These are phyloP conservation scores for Zizania latifolia DNA, from an alignment of 176 grass and related monocot genomes.

Conservation along the genomic window DNA sequence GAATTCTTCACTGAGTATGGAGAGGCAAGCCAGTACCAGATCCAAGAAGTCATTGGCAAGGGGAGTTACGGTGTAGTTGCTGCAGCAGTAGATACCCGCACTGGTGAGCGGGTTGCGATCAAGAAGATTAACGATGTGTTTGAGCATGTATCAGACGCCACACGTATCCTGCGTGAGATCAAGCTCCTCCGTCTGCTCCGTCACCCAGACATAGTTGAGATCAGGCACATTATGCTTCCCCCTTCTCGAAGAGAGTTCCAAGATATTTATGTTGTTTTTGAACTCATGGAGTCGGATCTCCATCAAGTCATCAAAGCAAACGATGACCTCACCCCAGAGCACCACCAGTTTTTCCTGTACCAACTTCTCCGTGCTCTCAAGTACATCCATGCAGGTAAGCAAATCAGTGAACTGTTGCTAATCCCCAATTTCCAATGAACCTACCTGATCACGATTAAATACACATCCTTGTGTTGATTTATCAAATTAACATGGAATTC, in stretches of 20 bases:
- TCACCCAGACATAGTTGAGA: conserved; percentile 91
- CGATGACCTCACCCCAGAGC: conserved; percentile 81
- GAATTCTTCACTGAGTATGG: conserved; percentile 94
- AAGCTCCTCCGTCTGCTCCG: conserved; percentile 76
- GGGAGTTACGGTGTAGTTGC: conserved; percentile 93
- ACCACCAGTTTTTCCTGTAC: conserved; percentile 89
- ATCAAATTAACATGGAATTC: neutral
- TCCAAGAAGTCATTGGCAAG: conserved; percentile 90
- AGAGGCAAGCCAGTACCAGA: conserved; percentile 76
- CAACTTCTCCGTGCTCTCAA: conserved; percentile 87
- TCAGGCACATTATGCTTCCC: conserved; percentile 94
- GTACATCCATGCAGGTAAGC: conserved; percentile 93
- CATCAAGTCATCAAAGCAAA: conserved; percentile 95
- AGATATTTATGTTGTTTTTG: conserved; percentile 91
- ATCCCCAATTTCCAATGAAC: neutral
- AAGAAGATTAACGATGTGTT: conserved; percentile 99
- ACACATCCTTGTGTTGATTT: neutral
- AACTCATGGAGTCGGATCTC: conserved; percentile 88
- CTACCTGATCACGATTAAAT: neutral
- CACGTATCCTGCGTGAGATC: conserved; percentile 79
- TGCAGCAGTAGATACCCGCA: conserved; percentile 71
- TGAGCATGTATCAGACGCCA: conserved; percentile 91
- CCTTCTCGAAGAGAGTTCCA: conserved; percentile 84
- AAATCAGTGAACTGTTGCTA: neutral
- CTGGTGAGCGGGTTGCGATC: conserved; percentile 75